These are phyloP conservation scores for Chalciporus piperatus DNA, from an alignment of 768 basidiomycete genomes.

Conservation along the genomic window DNA sequence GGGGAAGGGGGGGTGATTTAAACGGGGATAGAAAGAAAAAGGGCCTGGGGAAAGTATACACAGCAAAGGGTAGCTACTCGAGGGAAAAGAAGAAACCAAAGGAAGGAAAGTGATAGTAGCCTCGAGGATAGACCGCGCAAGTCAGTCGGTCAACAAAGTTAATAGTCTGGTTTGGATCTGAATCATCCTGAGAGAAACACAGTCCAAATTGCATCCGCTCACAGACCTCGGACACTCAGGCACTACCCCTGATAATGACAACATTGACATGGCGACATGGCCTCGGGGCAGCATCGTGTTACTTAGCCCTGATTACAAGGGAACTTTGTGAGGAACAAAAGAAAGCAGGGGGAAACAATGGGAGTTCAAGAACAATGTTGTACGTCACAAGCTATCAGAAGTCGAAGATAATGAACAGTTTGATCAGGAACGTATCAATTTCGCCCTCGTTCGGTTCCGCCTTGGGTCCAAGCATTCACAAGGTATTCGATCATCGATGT, in stretches of 20 bases:
- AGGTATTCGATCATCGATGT: no score
- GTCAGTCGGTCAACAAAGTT: background rate
- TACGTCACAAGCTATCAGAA: background rate
- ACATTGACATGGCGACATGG: background rate
- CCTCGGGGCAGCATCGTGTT: background rate
- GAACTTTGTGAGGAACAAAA: background rate
- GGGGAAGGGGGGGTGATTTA: background rate
- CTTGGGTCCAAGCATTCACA: no score
- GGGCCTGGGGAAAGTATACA: slow-evolving; percentile 16
- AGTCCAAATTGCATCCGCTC: slow-evolving; percentile 1
- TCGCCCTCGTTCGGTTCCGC: background rate
- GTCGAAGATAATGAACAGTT: background rate
- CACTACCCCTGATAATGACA: background rate
- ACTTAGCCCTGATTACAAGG: background rate
- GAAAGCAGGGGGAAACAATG: background rate
- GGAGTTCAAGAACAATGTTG: background rate
- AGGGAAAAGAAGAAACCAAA: slow-evolving; percentile 11
- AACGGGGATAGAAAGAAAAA: background rate
- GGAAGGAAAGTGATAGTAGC: slow-evolving; percentile 12
- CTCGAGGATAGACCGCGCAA: slow-evolving; percentile 4
- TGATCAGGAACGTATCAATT: background rate
- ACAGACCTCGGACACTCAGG: slow-evolving; percentile 18
- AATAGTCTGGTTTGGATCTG: slow-evolving; percentile 3
- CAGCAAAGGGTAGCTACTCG: slow-evolving; percentile 16
- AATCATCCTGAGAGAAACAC: background rate